phyloP scores from a whole-genome alignment of 164 flowering plant genomes.

The Chimonanthus praecox region DNA sequence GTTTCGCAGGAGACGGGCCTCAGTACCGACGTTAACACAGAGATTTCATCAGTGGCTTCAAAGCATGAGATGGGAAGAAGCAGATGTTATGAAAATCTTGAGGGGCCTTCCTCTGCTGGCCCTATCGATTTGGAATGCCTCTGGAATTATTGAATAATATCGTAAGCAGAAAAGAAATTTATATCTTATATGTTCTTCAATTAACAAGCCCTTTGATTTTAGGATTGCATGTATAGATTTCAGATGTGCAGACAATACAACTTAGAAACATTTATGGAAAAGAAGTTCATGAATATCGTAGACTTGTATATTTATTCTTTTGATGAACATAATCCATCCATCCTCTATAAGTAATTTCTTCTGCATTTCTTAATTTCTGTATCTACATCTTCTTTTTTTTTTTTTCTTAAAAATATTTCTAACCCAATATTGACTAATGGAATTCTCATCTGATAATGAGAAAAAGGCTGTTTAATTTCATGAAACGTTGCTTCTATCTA shows the following conservation, averaged over 20 bases:
- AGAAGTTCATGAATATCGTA: neutral
- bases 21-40: conserved; percentile 39
- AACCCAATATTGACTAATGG: too few relatives aligned
- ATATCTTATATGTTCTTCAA: neutral
- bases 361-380: neutral
- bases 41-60: conserved; percentile 44
- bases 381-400: too few relatives aligned
- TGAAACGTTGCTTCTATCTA: too few relatives aligned
- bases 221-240: conserved; percentile 16
- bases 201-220: neutral
- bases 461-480: too few relatives aligned
- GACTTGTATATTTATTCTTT: conserved; percentile 13
- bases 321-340: conserved; percentile 7
- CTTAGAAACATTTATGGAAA: neutral
- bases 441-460: too few relatives aligned
- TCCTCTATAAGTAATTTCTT: conserved; percentile 5
- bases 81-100: conserved; percentile 20
- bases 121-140: conserved; percentile 31
- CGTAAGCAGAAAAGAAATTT: neutral
- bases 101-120: conserved; percentile 23
- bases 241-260: conserved; percentile 11
- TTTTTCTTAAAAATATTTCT: too few relatives aligned
- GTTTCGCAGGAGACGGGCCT: conserved; percentile 46
- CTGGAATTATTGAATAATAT: conserved; percentile 34
- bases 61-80: conserved; percentile 24